Conservation (phyloP, 495 filamentous ascomycete species). For the Penicillium longicatenatum region DNA sequence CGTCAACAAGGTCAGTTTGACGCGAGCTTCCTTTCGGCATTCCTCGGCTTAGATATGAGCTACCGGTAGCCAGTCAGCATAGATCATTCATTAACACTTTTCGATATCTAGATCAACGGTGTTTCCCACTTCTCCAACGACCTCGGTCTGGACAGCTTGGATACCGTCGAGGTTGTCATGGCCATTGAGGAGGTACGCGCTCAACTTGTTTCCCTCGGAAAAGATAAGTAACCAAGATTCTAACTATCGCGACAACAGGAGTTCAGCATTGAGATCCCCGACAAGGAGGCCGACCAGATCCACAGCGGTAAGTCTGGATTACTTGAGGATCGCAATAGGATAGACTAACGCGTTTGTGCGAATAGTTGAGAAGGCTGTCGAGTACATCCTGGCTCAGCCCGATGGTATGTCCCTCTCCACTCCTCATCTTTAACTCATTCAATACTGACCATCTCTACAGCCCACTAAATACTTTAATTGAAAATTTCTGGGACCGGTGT, state of each 20-base stretch:
- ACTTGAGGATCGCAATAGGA: neutral
- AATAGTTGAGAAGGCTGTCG: conserved; percentile 90
- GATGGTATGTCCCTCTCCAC: conserved; percentile 57
- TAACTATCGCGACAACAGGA: conserved; percentile 62
- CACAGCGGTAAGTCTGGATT: conserved; percentile 79
- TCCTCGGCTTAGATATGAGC: conserved; percentile 11
- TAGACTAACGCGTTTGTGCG: conserved; percentile 19
- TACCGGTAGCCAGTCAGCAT: conserved; percentile 2
- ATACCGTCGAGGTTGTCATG: conserved; percentile 99
- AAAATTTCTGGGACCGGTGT: conserved; percentile 24
- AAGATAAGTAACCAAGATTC: conserved; percentile 12
- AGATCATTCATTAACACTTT: conserved; percentile 18
- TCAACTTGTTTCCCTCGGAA: conserved; percentile 22
- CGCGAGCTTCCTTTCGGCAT: conserved; percentile 17
- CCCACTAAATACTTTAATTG: conserved; percentile 47
- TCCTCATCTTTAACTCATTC: neutral
- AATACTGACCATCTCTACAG: conserved; percentile 28
- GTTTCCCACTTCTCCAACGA: conserved; percentile 92
- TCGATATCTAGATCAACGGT: conserved; percentile 64
- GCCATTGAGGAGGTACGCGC: conserved; percentile 93
- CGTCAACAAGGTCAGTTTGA: conserved; percentile 65
- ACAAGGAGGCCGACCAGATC: conserved; percentile 97
- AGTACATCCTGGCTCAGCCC: conserved; percentile 93
- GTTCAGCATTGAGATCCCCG: conserved; percentile 99
- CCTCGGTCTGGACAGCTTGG: conserved; percentile 92